Conservation (phyloP, 2,329 filamentous ascomycete genomes). For the Colletotrichum musicola region DNA sequence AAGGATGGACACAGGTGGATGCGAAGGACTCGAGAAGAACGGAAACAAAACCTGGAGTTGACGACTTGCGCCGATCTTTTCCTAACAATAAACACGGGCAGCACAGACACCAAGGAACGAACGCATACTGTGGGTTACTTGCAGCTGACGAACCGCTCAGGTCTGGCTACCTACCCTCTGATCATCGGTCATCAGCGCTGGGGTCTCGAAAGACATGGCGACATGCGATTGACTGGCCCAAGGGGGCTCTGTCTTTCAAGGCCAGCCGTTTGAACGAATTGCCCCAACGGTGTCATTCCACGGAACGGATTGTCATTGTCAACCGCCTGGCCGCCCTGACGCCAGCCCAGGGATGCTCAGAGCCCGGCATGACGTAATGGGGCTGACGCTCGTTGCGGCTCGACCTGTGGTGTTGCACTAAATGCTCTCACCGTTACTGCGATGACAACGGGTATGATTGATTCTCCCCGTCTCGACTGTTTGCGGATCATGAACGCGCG, state of each 20-base stretch:
- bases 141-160: conserved; percentile 15
- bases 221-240: neutral
- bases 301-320: too few species aligned
- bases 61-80: conserved; percentile 14
- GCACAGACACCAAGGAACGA: conserved; percentile 9
- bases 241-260: neutral
- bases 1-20: neutral
- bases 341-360: conserved; percentile 17
- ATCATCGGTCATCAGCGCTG: conserved; percentile 1
- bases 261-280: conserved; percentile 5
- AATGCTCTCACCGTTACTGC: neutral
- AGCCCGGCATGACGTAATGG: conserved; percentile 25
- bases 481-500: conserved; percentile 14
- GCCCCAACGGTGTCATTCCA: neutral
- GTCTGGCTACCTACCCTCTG: neutral
- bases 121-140: neutral
- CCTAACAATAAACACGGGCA: conserved; percentile 15
- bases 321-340: neutral
- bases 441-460: neutral
- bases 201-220: neutral
- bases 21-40: conserved; percentile 5
- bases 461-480: neutral
- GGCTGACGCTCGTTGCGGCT: conserved; percentile 4
- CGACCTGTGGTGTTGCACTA: neutral
- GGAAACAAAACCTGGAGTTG: neutral